Percentiles rank a stretch among this genome's conserved stretches.
Conservation (phyloP, 176 grass and related monocot species). For the Juncus effusus region DNA sequence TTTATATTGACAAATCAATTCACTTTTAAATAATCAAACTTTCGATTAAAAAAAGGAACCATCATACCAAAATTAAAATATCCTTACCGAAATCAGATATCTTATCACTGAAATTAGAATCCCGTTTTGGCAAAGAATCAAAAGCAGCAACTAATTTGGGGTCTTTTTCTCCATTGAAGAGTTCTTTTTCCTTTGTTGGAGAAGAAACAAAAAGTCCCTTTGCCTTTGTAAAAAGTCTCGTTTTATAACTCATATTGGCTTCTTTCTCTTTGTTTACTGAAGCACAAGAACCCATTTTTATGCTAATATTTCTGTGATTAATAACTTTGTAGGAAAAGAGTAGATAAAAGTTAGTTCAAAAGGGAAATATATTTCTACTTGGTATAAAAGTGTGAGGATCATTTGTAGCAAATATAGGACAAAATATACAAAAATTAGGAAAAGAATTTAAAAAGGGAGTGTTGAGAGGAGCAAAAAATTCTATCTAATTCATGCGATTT, state of each 20-base stretch:
- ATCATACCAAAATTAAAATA: too few relatives aligned
- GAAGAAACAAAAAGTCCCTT: slow-evolving; percentile 49
- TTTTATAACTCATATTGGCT: slow-evolving; percentile 10
- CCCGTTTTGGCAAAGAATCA: slow-evolving; percentile 31
- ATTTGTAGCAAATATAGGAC: background rate
- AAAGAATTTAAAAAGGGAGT: slow-evolving; percentile 14
- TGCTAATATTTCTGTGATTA: background rate
- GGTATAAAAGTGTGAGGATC: background rate
- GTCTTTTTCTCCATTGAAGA: slow-evolving; percentile 38
- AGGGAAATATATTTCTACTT: background rate
- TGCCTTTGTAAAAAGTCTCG: slow-evolving; percentile 34
- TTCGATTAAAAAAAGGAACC: too few relatives aligned
- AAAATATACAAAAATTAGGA: background rate
- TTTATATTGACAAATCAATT: background rate
- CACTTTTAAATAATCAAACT: background rate
- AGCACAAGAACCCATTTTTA: slow-evolving; percentile 79
- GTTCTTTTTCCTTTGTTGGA: slow-evolving; percentile 48
- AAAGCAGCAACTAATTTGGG: slow-evolving; percentile 32
- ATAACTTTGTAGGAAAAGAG: background rate
- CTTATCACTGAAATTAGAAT: slow-evolving; percentile 27
- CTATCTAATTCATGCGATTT: background rate
- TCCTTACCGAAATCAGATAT: slow-evolving; percentile 54
- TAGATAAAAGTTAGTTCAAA: background rate
- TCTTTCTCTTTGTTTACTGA: slow-evolving; percentile 53
- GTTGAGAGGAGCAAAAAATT: background rate